Evolutionary conservation across 495 filamentous ascomycete genomes (phyloP).

Genomic region (Trichoderma asperelloides): DNA sequence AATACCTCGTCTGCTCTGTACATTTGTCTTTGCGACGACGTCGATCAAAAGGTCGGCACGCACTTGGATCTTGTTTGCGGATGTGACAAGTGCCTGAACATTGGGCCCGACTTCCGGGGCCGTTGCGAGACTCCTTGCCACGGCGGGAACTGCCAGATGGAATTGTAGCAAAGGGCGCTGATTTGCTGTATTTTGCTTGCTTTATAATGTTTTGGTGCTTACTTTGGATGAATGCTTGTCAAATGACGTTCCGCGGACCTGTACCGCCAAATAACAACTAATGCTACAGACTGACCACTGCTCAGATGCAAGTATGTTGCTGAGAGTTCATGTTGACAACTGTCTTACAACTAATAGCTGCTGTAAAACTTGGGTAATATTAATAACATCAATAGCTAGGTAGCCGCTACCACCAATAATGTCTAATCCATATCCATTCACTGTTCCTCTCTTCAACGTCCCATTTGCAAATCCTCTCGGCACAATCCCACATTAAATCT

Average conservation of each 20-base stretch:
- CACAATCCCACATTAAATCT: no score
- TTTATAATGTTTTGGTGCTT: background rate
- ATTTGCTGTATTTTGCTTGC: background rate
- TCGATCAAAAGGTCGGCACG: conserved; percentile 2
- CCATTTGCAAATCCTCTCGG: no score
- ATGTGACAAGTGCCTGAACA: conserved; percentile 8
- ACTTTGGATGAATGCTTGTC: background rate
- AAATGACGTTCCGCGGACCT: no score
- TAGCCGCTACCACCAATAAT: no score
- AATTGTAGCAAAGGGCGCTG: background rate
- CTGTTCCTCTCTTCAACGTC: no score
- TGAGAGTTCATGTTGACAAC: background rate
- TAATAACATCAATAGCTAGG: no score
- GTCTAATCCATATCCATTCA: no score
- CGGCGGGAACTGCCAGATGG: background rate
- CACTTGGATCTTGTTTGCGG: background rate
- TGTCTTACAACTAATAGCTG: background rate
- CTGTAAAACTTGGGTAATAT: background rate
- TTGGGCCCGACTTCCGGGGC: conserved; percentile 8
- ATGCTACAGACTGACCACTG: background rate
- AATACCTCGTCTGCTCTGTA: conserved; percentile 5
- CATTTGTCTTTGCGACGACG: conserved; percentile 7
- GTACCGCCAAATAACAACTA: no score
- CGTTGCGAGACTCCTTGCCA: conserved; percentile 6
- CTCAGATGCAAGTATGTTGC: background rate